Evolutionary conservation across 331 rosid genomes (phyloP), one percentile per base, ranked within the genome.

Genomic region (Pyrus hybrid): DNA sequence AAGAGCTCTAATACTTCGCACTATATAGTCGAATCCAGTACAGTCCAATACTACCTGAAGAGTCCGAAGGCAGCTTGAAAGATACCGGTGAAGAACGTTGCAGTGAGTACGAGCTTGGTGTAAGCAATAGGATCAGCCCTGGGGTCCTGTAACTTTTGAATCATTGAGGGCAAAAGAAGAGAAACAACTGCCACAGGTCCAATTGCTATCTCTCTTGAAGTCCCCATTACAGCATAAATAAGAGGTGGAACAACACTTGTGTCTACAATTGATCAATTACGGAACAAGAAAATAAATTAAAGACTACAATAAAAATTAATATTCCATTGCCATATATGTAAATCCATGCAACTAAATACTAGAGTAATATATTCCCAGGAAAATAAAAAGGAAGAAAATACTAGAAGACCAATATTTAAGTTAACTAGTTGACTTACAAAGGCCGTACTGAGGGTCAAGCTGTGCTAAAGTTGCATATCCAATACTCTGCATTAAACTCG

Each of bases 381-480:
- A 58, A 58, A 22, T 10, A 22, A 4, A 5, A 2, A 58, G 3
- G 14, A 22, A 21, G 23, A 56, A 53, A 56, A 7, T 3, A 56
- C 13, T 18, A 56, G 61, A 56, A 56, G 1, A 49, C 56, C n/a
- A n/a, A 21, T 54, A 54, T 56, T 22, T 22, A 58, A 28, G 10
- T 13, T 22, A 25, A 71, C 64, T 13, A 60, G 32, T 32, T 58
- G 20, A 75, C 97, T 93, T 91, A 93, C 98, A 93, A 14, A 93
- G 98, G 17, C 97, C 97, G 79, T 88, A 93, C 74, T 89, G 87
- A 64, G 97, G 98, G 61, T 83, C 92, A 83, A 93, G 96, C 77
- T 81, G 81, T 49, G 97, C 98, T 26, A 93, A 76, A 70, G 91
- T 86, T 17, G 97, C 98, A 84, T 91, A 93, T 13, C 98, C 98